Base-by-base conservation (phyloP, 2,329 filamentous ascomycete species). In the Periconia digitata region DNA sequence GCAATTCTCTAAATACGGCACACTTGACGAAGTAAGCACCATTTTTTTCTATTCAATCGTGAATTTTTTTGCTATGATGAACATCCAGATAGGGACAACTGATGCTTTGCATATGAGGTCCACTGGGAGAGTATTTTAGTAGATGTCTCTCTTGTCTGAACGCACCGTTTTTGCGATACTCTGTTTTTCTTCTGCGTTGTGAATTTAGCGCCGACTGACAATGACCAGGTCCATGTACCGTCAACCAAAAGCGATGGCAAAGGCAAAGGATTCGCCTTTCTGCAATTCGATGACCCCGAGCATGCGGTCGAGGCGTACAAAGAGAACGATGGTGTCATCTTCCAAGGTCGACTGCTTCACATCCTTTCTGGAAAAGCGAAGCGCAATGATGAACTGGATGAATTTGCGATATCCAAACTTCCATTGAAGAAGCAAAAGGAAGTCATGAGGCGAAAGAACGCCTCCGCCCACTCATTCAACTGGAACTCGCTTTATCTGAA, bases 401-500 rank as follows among this genome's bases (percentile, higher is more conserved):
- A 97, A 58, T 94, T 88, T 71, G 86, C 87, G 48, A 80, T 99
- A 46, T 91, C 92, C 0, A 95, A 96, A 71, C 73, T 99, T 59
- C 92, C 94, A 15, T 76, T 97, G 56, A 97, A 96, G 75, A 94
- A 95, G 72, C 94, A 97, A 72, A 90, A 90, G 60, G 83, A 95
- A 63, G 88, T 97, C 58, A 90, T 88, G 68, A 89, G 88, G 63
- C 95, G 89, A 73, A 81, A 86, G 42, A 87, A 92, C 62, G 89
- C 92, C 18, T 81, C 88, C 8, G 86, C 85, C 23, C 84, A 82
- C 41, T 85, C 83, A 1, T 97, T 97, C 75, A 96, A 92, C 69
- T 99, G 94, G 94, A 99, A 99, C 76, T 92, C 92, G n/a, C 78
- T 99, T n/a, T 99, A 94, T 72, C 95, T 99, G 89, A 96, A 88